These are phyloP conservation scores for Phenoliferia sp. DNA, from an alignment of 1,284 basidiomycete species.

Conservation along the genomic window DNA sequence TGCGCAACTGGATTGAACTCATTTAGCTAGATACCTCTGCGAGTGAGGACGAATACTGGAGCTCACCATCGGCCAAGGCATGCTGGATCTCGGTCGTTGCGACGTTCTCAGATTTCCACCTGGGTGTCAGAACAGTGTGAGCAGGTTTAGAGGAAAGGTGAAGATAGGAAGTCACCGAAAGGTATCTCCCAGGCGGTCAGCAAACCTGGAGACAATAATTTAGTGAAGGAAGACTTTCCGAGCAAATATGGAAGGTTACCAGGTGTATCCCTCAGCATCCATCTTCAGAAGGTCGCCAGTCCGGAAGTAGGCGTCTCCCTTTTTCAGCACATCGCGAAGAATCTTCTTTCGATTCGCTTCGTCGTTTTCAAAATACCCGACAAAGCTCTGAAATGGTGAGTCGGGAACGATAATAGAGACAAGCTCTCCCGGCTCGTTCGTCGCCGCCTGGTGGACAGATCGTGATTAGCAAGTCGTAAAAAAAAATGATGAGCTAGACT, in stretches of 20 bases:
- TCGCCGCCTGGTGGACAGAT: neutral
- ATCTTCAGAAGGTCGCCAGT: constrained; percentile 40
- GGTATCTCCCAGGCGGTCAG: constrained; percentile 35
- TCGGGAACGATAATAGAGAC: constrained; percentile 37
- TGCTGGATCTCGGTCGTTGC: constrained; percentile 39
- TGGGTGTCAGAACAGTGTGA: neutral
- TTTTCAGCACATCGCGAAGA: constrained; percentile 38
- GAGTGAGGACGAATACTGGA: neutral
- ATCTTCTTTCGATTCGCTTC: constrained; percentile 41
- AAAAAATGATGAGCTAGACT: neutral
- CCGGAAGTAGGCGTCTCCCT: constrained; percentile 42
- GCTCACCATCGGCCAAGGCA: constrained; percentile 34
- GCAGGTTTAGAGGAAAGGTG: no score
- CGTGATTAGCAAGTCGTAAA: neutral
- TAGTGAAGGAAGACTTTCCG: neutral
- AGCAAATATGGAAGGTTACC: neutral
- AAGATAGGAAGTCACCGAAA: constrained; percentile 27
- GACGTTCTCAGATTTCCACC: constrained; percentile 41
- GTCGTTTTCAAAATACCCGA: constrained; percentile 27
- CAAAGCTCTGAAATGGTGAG: constrained; percentile 21
- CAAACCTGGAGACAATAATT: neutral
- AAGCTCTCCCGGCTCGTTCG: constrained; percentile 40
- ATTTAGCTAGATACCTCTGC: neutral
- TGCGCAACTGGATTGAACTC: constrained; percentile 15
- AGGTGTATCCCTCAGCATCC: constrained; percentile 39